Evolutionary conservation across 495 filamentous ascomycete species (phyloP).

Genomic region (Ramalina intermedia): DNA sequence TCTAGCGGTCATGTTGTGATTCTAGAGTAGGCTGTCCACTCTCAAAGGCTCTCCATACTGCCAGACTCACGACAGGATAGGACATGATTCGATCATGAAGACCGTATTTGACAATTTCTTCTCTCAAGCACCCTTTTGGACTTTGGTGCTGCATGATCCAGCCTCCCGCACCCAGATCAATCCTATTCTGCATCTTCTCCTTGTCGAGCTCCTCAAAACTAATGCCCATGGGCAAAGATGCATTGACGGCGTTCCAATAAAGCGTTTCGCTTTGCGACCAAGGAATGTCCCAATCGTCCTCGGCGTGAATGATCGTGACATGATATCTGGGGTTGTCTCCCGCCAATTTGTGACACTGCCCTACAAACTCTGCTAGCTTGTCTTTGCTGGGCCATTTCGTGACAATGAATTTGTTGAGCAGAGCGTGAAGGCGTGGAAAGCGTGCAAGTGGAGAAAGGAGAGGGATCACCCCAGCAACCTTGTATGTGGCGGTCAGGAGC

Average conservation of each 20-base stretch:
- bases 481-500: constrained; percentile 30
- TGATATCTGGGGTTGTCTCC: constrained; percentile 15
- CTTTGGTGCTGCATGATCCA: constrained; percentile 32
- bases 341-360: background rate
- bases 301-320: constrained; percentile 18
- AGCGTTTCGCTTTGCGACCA: constrained; percentile 26
- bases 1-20: too few species aligned
- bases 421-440: constrained; percentile 25
- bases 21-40: too few species aligned
- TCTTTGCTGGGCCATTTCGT: constrained; percentile 31
- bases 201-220: constrained; percentile 24
- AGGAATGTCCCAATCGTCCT: constrained; percentile 28
- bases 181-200: constrained; percentile 21
- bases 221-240: constrained; percentile 15
- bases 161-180: constrained; percentile 29
- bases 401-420: constrained; percentile 25
- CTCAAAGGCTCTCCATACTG: constrained; percentile 27
- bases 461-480: constrained; percentile 28
- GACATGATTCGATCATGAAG: constrained; percentile 39
- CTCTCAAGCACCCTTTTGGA: constrained; percentile 28
- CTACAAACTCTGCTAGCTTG: background rate
- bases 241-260: constrained; percentile 33
- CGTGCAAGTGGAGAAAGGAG: constrained; percentile 27
- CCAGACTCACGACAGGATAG: constrained; percentile 32
- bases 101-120: constrained; percentile 36